Base-by-base conservation (phyloP, 208 protist genomes). In the Crithidia sp. region DNA sequence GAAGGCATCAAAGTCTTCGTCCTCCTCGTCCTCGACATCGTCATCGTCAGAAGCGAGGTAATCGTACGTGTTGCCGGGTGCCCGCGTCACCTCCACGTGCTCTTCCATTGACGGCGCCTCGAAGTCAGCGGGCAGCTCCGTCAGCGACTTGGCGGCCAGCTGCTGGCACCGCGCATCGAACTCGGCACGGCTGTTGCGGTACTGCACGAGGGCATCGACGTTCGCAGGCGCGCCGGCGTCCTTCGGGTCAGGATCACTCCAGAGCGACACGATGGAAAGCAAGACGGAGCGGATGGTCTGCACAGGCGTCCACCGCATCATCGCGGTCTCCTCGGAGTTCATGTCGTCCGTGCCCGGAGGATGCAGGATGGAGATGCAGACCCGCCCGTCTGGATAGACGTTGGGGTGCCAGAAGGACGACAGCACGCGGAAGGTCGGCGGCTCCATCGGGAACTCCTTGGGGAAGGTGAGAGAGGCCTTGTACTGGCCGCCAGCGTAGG, bases 311-410 rank as follows among this genome's bases (percentile, higher is more conserved):
- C 98, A 99, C 17, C 98, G 88, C 91, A 99, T 98, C 90, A 97
- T 94, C 8, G 93, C 90, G 3, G 82, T 96, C 65, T 96, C 86
- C 60, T 95, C 86, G 10, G 83, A 84, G 64, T 93, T 97, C 81
- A 95, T 95, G 70, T 94, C 94, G 79, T 99, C 98, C 43, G 98
- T 98, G 49, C 98, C 98, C 0, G 98, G 98, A 8, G 97, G 88
- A 73, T 99, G 98, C 40, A 99, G 90, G 77, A 99, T 99, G 57
- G 92, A 98, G 74, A 99, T 99, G 88, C 99, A 99, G 57, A 99
- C 98, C 16, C 84, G 77, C 4, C 98, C 98, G 59, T 99, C 93
- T 9, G 71, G 52, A 71, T 99, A 99, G 44, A 96, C 90, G 74
- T 99, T 99, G n/a, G 98, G 98, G 86, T 99, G 98, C 96, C 97